Percentiles rank a stretch among this genome's conserved stretches.
Conservation (phyloP, 805 yeast genomes). For the Yarrowia deformans region DNA sequence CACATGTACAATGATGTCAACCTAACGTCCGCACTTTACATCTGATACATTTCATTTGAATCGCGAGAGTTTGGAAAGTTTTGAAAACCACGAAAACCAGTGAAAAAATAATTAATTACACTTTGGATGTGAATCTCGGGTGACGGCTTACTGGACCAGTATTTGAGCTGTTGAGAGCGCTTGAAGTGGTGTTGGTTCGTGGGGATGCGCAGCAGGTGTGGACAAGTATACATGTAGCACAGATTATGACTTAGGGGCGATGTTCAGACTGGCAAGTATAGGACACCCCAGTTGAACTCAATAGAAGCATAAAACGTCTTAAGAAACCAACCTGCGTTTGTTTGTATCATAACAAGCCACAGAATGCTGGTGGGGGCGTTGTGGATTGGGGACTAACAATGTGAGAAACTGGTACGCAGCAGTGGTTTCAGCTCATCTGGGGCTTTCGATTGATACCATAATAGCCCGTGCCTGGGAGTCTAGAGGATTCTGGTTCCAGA, state of each 20-base stretch:
- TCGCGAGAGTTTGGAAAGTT: conserved; percentile 1
- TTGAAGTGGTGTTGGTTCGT: neutral
- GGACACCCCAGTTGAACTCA: conserved; percentile 1
- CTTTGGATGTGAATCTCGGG: neutral
- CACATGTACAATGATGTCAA: conserved; percentile 28
- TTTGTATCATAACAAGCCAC: conserved; percentile 9
- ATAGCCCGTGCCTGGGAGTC: too few species aligned
- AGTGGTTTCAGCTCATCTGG: neutral
- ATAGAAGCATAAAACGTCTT: conserved; percentile 16
- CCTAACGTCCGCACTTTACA: conserved; percentile 7
- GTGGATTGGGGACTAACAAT: neutral
- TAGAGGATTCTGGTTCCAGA: too few species aligned
- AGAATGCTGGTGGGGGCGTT: neutral
- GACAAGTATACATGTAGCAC: neutral
- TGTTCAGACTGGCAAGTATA: neutral
- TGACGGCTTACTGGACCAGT: too few species aligned
- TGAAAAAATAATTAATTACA: neutral
- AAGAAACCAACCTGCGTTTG: neutral
- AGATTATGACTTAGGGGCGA: neutral
- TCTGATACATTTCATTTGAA: conserved; percentile 27
- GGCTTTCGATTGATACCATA: neutral
- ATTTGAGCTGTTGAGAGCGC: too few species aligned
- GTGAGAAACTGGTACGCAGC: neutral
- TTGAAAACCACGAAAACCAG: neutral
- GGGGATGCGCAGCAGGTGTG: too few species aligned